phyloP scores from a whole-genome alignment of 257 asterid species.

The Rauvolfia tetraphylla region DNA sequence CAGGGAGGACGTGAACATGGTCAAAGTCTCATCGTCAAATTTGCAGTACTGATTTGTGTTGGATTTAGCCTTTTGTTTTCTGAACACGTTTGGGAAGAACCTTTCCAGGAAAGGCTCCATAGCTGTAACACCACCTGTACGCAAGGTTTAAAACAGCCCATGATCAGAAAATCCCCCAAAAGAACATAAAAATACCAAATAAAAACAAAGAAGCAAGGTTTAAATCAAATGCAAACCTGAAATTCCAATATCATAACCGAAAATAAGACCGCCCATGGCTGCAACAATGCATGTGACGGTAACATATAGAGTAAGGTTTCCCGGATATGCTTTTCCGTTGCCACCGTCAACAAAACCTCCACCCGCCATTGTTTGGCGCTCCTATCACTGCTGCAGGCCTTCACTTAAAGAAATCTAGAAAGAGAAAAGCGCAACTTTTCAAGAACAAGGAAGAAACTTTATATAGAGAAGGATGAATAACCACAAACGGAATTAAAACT shows the following conservation, averaged over 20 bases:
- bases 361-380: conserved; percentile 60
- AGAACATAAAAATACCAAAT: no score
- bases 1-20: conserved; percentile 80
- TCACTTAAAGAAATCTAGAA: background rate
- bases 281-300: conserved; percentile 72
- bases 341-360: conserved; percentile 64
- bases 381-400: background rate
- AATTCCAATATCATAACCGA: conserved; percentile 87
- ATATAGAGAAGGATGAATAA: background rate
- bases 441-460: background rate
- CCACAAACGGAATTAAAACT: background rate
- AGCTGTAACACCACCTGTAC: conserved; percentile 80
- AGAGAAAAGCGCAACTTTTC: background rate
- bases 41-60: conserved; percentile 77
- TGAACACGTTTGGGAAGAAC: conserved; percentile 62
- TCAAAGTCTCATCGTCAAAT: conserved; percentile 63
- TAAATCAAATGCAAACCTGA: conserved; percentile 42
- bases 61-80: conserved; percentile 36
- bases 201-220: background rate
- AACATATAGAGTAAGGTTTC: conserved; percentile 63
- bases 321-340: conserved; percentile 59
- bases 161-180: background rate
- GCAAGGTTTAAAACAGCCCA: background rate
- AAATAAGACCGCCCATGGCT: conserved; percentile 91
- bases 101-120: conserved; percentile 68